phyloP scores from a whole-genome alignment of 176 grass and related monocot genomes.

The Aegilops sharonensis region DNA sequence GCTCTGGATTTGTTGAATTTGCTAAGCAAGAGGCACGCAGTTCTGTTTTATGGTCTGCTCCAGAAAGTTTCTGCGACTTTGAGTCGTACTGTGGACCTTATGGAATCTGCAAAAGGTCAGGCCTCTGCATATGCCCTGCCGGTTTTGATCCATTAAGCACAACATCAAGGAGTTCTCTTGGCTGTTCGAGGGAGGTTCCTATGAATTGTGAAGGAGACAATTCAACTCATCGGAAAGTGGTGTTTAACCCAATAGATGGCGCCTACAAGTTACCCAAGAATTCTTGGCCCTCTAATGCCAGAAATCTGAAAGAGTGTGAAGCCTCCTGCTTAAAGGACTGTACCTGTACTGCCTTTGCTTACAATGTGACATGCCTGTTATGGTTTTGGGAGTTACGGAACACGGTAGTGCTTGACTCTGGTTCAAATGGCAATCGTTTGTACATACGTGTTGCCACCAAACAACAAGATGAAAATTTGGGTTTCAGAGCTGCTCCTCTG shows the following conservation, averaged over 20 bases:
- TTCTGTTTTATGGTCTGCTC: neutral
- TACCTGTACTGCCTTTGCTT: neutral
- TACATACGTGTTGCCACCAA: neutral
- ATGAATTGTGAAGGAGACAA: neutral
- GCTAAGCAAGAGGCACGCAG: neutral
- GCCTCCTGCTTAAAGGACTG: neutral
- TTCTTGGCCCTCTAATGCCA: neutral
- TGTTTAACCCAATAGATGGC: neutral
- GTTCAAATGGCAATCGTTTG: neutral
- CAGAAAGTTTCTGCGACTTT: neutral
- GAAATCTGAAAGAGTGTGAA: neutral
- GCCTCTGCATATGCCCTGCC: neutral
- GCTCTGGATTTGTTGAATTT: neutral
- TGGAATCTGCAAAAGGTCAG: neutral
- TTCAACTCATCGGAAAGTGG: neutral
- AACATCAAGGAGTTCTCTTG: neutral
- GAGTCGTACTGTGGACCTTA: neutral
- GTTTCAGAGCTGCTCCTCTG: neutral
- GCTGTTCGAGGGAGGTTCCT: neutral
- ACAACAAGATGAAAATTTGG: neutral
- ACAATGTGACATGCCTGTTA: neutral
- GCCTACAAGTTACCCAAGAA: neutral
- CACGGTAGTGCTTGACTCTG: neutral
- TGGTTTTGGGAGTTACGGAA: neutral
- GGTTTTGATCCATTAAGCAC: neutral